Percentiles rank a stretch among this genome's conserved stretches.
Evolutionary conservation across 345 rosid species (phyloP).

Genomic region (Adansonia digitata): DNA sequence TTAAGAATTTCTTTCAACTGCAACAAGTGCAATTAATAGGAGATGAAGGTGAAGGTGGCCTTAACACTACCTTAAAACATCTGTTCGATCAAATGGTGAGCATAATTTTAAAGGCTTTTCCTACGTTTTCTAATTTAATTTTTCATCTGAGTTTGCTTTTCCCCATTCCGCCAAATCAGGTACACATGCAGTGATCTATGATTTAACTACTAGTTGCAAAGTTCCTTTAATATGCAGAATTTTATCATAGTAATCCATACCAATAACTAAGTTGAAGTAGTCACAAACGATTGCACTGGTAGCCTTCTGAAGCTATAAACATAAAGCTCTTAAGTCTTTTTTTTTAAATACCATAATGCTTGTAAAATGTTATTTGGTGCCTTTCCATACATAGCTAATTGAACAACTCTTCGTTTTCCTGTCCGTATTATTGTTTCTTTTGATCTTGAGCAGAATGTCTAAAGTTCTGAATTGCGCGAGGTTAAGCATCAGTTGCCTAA

Average conservation of each 20-base stretch:
- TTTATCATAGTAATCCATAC: background rate
- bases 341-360: background rate
- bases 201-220: too few relatives aligned
- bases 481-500: background rate
- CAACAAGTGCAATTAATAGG: background rate
- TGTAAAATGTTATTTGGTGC: background rate
- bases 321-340: background rate
- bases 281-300: too few relatives aligned
- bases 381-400: too few relatives aligned
- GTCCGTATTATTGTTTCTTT: background rate
- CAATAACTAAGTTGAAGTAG: background rate
- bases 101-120: background rate
- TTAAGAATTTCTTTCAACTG: slow-evolving; percentile 13
- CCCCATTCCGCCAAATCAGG: background rate
- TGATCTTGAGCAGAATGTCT: background rate
- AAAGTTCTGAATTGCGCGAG: background rate
- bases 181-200: background rate
- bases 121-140: background rate
- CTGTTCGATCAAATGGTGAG: background rate
- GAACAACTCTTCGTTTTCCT: background rate
- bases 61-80: background rate
- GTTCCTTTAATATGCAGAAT: too few relatives aligned
- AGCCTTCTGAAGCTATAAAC: background rate
- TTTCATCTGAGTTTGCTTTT: background rate
- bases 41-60: background rate